Evolutionary conservation across 2,329 filamentous ascomycete species (phyloP), one percentile per base, ranked within the genome.

Genomic region (Xylariaceae sp.): DNA sequence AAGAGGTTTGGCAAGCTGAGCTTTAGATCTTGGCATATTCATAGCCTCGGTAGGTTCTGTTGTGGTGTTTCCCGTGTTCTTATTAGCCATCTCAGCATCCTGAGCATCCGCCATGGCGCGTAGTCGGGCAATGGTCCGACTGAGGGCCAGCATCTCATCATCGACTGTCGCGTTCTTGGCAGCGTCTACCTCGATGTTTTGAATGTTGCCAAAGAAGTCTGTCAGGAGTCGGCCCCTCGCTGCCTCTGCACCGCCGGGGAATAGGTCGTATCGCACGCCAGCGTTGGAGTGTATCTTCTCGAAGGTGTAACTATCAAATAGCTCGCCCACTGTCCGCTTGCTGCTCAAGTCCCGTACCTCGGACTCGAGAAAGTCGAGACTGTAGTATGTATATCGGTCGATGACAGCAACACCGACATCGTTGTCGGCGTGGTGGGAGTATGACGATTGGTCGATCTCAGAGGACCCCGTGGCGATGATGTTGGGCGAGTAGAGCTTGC

Each of bases 331-430:
- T 0, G 92, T 96, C 75, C 92, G 88, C 73, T 96, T 94, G 66
- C 87, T 92, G 70, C 86, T 88, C 48, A 92, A 86, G 65, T 93
- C 92, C 61, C 87, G 88, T 60, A 97, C 90, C 70, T 96, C 88
- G 2, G 86, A 89, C 74, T 99, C 94, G 37, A 99, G 83, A 73
- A 97, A 99, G 69, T 99, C 94, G 56, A 99, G 85, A 70, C 96
- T 96, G 77, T 97, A 97, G 76, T 97, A 99, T 5, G 94, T 99
- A 80, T 95, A 99, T 62, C 94, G 88, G 74, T 99, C 94, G 72
- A 99, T 99, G 65, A 99, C 94, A 37, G 94, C 94, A 23, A 99
- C 94, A 42, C 94, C 94, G 39, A 99, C 92, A 71, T 99, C 94
- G 74, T 93, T 96, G 76, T 99, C 94, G 58, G 94, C 94, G 74